phyloP scores from a whole-genome alignment of 2,329 filamentous ascomycete genomes.

The Dendryphion nanum region DNA sequence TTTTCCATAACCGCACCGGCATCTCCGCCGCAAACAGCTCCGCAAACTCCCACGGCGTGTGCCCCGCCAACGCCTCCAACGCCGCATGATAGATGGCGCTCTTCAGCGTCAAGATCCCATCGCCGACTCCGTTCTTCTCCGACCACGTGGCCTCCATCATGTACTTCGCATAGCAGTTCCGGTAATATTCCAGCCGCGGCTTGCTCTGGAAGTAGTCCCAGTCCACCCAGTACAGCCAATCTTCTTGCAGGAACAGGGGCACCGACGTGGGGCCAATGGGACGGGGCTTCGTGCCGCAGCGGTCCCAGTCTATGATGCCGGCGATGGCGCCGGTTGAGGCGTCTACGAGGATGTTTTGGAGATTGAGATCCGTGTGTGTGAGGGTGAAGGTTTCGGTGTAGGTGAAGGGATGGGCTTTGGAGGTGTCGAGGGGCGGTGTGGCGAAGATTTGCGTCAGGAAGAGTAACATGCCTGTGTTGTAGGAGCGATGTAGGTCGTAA shows the following conservation, averaged over 20 bases:
- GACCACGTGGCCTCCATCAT: too few relatives aligned
- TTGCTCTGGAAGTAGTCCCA: too few relatives aligned
- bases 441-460: neutral
- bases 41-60: too few relatives aligned
- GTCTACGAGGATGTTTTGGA: slow-evolving; percentile 22
- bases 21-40: too few relatives aligned
- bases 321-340: slow-evolving; percentile 9
- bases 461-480: neutral
- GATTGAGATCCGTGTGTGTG: slow-evolving; percentile 17
- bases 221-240: too few relatives aligned
- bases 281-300: slow-evolving; percentile 5
- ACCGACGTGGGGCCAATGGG: slow-evolving; percentile 8
- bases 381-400: slow-evolving; percentile 17
- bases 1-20: too few relatives aligned
- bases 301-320: slow-evolving; percentile 23
- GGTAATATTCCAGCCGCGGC: too few relatives aligned
- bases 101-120: too few relatives aligned
- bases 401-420: slow-evolving; percentile 4
- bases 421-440: neutral
- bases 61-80: too few relatives aligned
- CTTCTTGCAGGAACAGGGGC: slow-evolving; percentile 8
- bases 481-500: neutral
- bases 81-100: too few relatives aligned
- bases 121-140: too few relatives aligned
- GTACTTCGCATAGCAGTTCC: too few relatives aligned